Conservation (phyloP, 148 eudicot species). For the Nepenthes mirabilis region DNA sequence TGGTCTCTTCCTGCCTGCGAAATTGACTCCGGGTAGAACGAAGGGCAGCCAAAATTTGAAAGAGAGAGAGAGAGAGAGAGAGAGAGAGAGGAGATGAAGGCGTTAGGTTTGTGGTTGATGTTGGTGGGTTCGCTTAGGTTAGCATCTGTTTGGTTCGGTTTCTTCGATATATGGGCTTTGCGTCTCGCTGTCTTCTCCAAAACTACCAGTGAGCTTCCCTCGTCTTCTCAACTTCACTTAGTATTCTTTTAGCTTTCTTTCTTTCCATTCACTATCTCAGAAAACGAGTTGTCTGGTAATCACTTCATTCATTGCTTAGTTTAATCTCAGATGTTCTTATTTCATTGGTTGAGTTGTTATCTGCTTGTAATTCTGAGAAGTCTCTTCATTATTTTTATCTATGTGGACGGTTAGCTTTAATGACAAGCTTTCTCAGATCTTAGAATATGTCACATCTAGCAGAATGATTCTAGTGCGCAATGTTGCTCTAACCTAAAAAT, state of each 20-base stretch:
- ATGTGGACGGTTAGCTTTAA: too few species aligned
- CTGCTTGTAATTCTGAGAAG: background rate
- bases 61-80: too few species aligned
- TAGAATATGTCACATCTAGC: too few species aligned
- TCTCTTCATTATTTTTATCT: too few species aligned
- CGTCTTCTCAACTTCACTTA: background rate
- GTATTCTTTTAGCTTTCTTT: background rate
- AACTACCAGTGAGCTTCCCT: slow-evolving; percentile 37
- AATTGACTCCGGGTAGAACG: too few species aligned
- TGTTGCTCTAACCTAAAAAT: slow-evolving; percentile 11
- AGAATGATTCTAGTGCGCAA: background rate
- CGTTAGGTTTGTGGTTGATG: slow-evolving; percentile 85
- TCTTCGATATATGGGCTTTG: slow-evolving; percentile 93
- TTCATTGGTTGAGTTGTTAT: background rate
- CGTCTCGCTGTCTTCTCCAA: slow-evolving; percentile 84
- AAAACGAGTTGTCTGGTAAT: slow-evolving; percentile 1
- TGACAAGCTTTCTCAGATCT: too few species aligned
- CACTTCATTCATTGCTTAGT: background rate
- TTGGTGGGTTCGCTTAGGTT: slow-evolving; percentile 66
- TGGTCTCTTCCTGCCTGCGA: too few species aligned
- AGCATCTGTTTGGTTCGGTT: slow-evolving; percentile 96
- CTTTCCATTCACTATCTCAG: slow-evolving; percentile 5
- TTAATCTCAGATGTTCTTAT: background rate
- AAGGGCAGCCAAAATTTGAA: too few species aligned
- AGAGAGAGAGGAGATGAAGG: slow-evolving; percentile 54